Evolutionary conservation across 225 moss, liverwort and hornwort genomes (phyloP).

Genomic region (Antitrichia curtipendula): DNA sequence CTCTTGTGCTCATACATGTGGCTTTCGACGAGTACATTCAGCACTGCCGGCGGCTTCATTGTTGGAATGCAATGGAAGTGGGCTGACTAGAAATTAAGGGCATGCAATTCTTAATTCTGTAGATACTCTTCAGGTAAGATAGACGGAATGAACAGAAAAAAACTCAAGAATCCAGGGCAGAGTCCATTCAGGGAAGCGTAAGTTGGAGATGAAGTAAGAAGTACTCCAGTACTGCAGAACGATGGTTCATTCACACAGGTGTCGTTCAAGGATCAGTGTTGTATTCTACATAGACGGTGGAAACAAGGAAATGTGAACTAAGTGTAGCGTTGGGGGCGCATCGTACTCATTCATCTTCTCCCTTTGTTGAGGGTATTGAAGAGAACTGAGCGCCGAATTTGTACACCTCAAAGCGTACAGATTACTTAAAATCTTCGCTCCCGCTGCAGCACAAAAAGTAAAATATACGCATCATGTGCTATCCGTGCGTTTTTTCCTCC

Average conservation of each 20-base stretch:
- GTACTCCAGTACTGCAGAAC: background rate
- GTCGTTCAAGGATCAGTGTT: background rate
- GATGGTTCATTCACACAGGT: background rate
- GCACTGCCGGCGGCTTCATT: background rate
- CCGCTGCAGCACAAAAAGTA: background rate
- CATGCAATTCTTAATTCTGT: background rate
- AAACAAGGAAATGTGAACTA: background rate
- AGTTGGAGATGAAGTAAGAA: background rate
- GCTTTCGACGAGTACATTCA: background rate
- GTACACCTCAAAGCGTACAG: background rate
- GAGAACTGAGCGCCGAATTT: background rate
- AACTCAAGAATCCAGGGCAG: background rate
- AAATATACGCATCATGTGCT: background rate
- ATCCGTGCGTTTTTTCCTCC: too few relatives aligned
- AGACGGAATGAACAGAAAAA: too few relatives aligned
- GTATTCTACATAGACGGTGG: background rate
- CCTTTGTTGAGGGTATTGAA: background rate
- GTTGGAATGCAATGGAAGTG: background rate
- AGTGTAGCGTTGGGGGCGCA: background rate
- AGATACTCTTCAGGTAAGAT: background rate
- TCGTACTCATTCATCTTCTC: too few relatives aligned
- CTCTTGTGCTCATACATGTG: background rate
- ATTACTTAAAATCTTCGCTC: background rate
- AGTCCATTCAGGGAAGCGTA: background rate
- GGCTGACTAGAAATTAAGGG: too few relatives aligned